Base-by-base conservation (phyloP, 2,329 filamentous ascomycete species). In the Cordyceps pruinosa region DNA sequence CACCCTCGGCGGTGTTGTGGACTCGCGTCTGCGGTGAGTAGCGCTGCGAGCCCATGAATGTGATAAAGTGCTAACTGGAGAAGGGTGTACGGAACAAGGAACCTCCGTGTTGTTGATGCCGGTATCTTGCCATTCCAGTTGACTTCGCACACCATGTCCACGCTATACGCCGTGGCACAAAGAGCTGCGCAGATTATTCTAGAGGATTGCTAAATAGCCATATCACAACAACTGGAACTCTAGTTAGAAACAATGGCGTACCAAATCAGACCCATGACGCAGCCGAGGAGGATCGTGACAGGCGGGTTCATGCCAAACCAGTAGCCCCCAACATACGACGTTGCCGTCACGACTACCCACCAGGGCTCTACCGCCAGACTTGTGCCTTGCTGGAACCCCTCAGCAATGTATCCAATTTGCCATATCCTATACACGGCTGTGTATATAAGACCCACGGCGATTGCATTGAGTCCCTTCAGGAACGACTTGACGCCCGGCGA, bases 341-440 rank as follows among this genome's bases (percentile, higher is more conserved):
- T 68, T 4, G 80, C 78, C 2, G 82, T 77, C 1, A 85, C 75
- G 4, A 84, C 81, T 19, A 86, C 76, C 80, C 83, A 86, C 81
- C 82, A 86, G 1, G 83, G 81, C 59, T 86, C 83, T 37, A 75
- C 72, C 0, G 71, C 82, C 45, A 86, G 64, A 61, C 78, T 83
- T 47, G 72, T 76, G 0, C 83, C 83, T 2, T 65, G 64, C 57
- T 73, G 70, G 19, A 73, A 76, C 0, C 72, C 70, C 23, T 77
- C 69, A 13, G 79, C 80, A 6, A 87, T 68, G 59, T 77, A 84
- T 0, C 84, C 84, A 62, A 86, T 79, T 68, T 84, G 75, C 80
- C 81, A 85, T 8, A 86, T 68, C 2, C 82, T 72, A 60, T 86
- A 86, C 1, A 87, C 82, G 0, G 83, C 84, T 0, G 83, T 85